These are phyloP conservation scores for Casaregolazyma suthepensis DNA, from an alignment of 1,139 yeast genomes.

Conservation along the genomic window DNA sequence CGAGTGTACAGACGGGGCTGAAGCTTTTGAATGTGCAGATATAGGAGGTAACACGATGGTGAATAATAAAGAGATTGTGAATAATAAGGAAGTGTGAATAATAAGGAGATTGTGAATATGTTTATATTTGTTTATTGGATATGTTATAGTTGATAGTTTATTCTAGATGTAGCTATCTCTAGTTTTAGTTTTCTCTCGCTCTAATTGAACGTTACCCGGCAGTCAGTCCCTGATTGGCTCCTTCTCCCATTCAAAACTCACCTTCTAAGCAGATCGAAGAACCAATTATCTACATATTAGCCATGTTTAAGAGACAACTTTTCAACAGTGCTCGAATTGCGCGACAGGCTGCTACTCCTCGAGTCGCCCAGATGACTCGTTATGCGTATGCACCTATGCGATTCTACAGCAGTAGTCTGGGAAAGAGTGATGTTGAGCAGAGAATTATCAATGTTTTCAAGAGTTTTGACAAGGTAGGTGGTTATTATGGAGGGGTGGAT, in stretches of 20 bases:
- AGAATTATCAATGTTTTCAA: constrained; percentile 74
- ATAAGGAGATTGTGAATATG: no score
- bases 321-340: constrained; percentile 5
- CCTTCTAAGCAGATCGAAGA: neutral
- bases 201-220: neutral
- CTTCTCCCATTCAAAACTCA: neutral
- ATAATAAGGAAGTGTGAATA: no score
- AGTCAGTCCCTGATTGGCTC: neutral
- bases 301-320: constrained; percentile 8
- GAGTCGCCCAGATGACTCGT: constrained; percentile 7
- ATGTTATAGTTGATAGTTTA: no score
- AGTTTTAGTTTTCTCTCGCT: no score
- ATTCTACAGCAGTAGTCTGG: constrained; percentile 56
- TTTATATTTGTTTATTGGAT: no score
- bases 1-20: neutral
- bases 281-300: neutral
- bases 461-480: constrained; percentile 64
- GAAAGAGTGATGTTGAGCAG: constrained; percentile 65
- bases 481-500: neutral
- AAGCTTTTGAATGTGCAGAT: neutral
- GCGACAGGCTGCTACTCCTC: constrained; percentile 5
- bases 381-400: constrained; percentile 26
- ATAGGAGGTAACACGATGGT: neutral
- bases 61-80: neutral
- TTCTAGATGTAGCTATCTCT: no score